Evolutionary conservation across 805 yeast genomes (phyloP).

Genomic region (Kregervanrija fluxuum): DNA sequence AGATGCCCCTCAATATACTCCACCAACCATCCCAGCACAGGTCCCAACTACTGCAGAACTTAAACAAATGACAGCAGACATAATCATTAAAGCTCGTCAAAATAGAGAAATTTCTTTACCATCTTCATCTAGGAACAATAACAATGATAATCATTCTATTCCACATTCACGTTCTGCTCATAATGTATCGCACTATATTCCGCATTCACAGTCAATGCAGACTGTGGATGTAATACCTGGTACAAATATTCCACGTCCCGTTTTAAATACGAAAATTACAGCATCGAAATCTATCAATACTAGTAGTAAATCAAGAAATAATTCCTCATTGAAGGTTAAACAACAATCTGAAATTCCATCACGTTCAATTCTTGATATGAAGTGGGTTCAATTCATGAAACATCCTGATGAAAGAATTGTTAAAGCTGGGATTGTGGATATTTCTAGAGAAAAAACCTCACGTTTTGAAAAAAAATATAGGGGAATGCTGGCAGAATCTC

Average conservation of each 20-base stretch:
- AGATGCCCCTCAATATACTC: neutral
- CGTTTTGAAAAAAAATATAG: slow-evolving; percentile 48
- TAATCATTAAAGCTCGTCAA: slow-evolving; percentile 4
- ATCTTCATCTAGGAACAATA: no score
- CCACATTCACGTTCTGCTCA: no score
- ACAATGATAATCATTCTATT: no score
- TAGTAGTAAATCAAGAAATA: slow-evolving; percentile 10
- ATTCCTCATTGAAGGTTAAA: slow-evolving; percentile 3
- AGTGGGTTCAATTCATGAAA: slow-evolving; percentile 49
- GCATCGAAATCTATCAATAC: slow-evolving; percentile 3
- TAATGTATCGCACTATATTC: no score
- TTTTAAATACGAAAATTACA: slow-evolving; percentile 30
- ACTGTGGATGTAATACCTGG: slow-evolving; percentile 45
- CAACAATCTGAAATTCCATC: slow-evolving; percentile 33
- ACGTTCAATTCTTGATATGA: slow-evolving; percentile 45
- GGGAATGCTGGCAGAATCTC: slow-evolving; percentile 54
- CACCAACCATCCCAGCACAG: neutral
- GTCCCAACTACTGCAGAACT: slow-evolving; percentile 1
- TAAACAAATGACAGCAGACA: slow-evolving; percentile 4
- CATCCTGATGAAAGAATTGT: slow-evolving; percentile 55
- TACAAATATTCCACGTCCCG: slow-evolving; percentile 50
- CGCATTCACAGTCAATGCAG: neutral
- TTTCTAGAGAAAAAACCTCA: slow-evolving; percentile 38
- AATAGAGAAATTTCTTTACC: no score
- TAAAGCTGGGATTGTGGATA: slow-evolving; percentile 47